These are phyloP conservation scores for Thalassiosira hispida DNA, from an alignment of 352 stramenopile genomes.

Conservation along the genomic window DNA sequence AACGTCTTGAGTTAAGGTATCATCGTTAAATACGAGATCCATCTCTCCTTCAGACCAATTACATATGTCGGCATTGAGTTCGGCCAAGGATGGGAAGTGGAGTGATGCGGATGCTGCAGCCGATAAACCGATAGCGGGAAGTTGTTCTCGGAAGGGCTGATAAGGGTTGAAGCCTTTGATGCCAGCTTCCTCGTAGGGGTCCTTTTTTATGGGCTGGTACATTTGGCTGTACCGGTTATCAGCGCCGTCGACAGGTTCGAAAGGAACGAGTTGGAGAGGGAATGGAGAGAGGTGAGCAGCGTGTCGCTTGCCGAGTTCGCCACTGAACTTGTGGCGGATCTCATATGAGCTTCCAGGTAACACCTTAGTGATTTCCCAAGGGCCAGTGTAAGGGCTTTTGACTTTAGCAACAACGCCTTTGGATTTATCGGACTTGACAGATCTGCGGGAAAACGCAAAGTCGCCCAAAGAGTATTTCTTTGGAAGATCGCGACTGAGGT, in stretches of 20 bases:
- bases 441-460: background rate
- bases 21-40: background rate
- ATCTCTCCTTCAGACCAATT: background rate
- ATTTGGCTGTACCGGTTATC: constrained; percentile 20
- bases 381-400: constrained; percentile 4
- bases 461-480: background rate
- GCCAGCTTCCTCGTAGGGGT: constrained; percentile 15
- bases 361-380: background rate
- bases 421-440: background rate
- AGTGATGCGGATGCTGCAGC: background rate
- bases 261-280: constrained; percentile 13
- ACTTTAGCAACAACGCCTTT: constrained; percentile 6
- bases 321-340: background rate
- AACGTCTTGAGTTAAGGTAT: background rate
- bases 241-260: background rate
- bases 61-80: constrained; percentile 18
- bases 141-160: background rate
- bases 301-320: background rate
- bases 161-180: constrained; percentile 19
- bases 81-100: constrained; percentile 5
- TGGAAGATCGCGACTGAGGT: background rate
- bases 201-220: background rate
- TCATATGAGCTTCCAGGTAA: constrained; percentile 10
- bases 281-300: constrained; percentile 20
- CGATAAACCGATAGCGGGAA: background rate